Conservation (phyloP, 169 alveolate species). For the Haemoproteus tartakovskyi region DNA sequence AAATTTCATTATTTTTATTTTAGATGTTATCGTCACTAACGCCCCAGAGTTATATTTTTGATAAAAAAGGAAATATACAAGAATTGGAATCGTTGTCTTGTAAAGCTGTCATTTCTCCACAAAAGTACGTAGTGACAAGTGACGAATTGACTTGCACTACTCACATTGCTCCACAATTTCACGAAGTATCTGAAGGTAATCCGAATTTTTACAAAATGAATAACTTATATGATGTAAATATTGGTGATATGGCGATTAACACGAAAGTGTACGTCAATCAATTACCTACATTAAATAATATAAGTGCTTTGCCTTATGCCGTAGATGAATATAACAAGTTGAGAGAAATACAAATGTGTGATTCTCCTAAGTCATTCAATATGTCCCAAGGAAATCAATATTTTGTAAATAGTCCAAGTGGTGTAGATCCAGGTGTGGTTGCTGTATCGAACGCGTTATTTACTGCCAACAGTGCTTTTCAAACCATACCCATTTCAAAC, state of each 20-base stretch:
- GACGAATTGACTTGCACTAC: conserved; percentile 31
- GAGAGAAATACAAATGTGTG: not conserved
- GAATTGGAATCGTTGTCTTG: conserved; percentile 23
- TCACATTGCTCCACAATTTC: not conserved
- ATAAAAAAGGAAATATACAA: conserved; percentile 30
- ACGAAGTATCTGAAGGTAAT: conserved; percentile 7
- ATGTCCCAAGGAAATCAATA: conserved; percentile 41
- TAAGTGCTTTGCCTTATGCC: conserved; percentile 2
- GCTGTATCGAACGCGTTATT: conserved; percentile 75
- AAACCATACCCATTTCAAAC: conserved; percentile 64
- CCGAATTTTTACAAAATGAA: conserved; percentile 6
- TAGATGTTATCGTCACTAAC: conserved; percentile 54
- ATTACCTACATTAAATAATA: not conserved
- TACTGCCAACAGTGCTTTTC: conserved; percentile 65
- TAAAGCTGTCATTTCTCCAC: conserved; percentile 20
- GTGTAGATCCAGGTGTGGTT: conserved; percentile 71
- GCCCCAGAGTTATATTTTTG: conserved; percentile 37
- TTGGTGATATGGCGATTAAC: conserved; percentile 9
- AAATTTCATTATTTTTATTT: not conserved
- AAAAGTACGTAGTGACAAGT: conserved; percentile 9
- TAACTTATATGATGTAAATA: conserved; percentile 18
- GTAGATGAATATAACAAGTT: not conserved
- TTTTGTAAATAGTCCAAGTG: conserved; percentile 38
- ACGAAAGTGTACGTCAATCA: conserved; percentile 7
- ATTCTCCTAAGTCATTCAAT: conserved; percentile 9